These are phyloP conservation scores for Aspergillus leporis DNA, from an alignment of 495 filamentous ascomycete species.

Conservation along the genomic window DNA sequence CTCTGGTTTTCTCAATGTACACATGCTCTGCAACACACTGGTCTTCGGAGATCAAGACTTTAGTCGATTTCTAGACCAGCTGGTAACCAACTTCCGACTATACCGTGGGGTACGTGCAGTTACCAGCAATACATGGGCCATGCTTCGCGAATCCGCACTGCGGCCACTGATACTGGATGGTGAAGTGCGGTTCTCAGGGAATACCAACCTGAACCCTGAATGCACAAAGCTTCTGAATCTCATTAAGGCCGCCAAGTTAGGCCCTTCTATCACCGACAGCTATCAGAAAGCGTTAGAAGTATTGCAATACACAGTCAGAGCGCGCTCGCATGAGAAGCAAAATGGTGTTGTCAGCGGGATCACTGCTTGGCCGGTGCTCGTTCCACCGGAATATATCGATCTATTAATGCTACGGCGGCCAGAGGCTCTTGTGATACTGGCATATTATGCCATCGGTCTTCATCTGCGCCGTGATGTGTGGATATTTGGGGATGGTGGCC, in stretches of 20 bases:
- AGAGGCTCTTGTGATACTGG: constrained; percentile 45
- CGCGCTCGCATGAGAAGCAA: not conserved
- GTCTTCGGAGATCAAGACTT: constrained; percentile 32
- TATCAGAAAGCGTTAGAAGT: constrained; percentile 21
- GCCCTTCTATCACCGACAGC: constrained; percentile 10
- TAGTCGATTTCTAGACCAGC: constrained; percentile 36
- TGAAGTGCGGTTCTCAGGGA: not conserved
- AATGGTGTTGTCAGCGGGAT: constrained; percentile 15
- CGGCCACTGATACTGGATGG: constrained; percentile 14
- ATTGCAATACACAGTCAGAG: constrained; percentile 18
- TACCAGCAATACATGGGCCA: constrained; percentile 24
- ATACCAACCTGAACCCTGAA: not conserved
- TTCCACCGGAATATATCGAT: constrained; percentile 32
- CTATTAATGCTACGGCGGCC: constrained; percentile 30
- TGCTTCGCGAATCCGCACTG: constrained; percentile 16
- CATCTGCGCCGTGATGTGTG: constrained; percentile 35
- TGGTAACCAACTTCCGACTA: constrained; percentile 42
- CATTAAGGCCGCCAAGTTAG: constrained; percentile 14
- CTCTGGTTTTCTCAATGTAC: constrained; percentile 43
- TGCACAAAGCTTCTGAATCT: constrained; percentile 10
- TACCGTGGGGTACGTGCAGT: constrained; percentile 45
- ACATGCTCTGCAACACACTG: constrained; percentile 46
- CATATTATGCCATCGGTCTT: constrained; percentile 39
- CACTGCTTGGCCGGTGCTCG: constrained; percentile 35
- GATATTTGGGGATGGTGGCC: constrained; percentile 29